Base-by-base conservation (phyloP, 108 stramenopile species). In the Cyclotella distinguenda region DNA sequence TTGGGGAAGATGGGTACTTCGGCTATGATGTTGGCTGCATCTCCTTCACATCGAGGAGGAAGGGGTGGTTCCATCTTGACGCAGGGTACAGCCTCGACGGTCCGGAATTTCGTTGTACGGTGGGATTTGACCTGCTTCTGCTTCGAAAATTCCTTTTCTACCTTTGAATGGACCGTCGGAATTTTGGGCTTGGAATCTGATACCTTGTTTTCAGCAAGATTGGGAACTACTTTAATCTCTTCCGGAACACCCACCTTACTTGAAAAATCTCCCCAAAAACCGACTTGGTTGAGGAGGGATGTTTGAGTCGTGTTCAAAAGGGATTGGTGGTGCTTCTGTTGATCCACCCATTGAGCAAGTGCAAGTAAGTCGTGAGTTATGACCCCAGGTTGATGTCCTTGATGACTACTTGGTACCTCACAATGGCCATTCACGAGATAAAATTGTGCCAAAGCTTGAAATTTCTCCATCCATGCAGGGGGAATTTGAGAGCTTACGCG, bases 31-130 rank as follows among this genome's bases (percentile, higher is more conserved):
- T 51, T 31, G 27, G 40, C 59, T 39, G 55, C 56, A 42, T 61
- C 64, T 23, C 39, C 40, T 22, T 74, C 73, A 31, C 64, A 64
- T 10, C 48, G 53, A 6, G 73, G 73, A 8, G 65, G 65, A n/a
- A 74, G 23, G 26, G 71, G 71, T 0, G 71, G 71, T 21, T 47
- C 62, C 71, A 72, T 64, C 43, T 72, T 72, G 43, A 72, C 35
- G 36, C 71, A 64, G 43, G 71, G 71, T 15, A 72, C 53, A 1
- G 65, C 19, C n/a, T 62, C 44, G 6, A 35, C 15, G 16, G 59
- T 33, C 15, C 43, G 26, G 13, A 27, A 60, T 22, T 18, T 28
- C 25, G 57, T 34, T 1, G 64, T 28, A 13, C 49, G 39, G 49
- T 32, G 62, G 25, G 54, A 40, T 38, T 65, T 73, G 40, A 73